Conservation (phyloP, 345 rosid genomes). For the Brassica napus region Da-Ae NC_063446.1:23469501-23470000, state of each 20-base stretch:
- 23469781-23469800: neutral
- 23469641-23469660: neutral
- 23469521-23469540: neutral
- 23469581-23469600: neutral
- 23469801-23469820: neutral
- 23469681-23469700: neutral
- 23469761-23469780: neutral
- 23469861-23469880: neutral
- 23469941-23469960: too few relatives aligned
- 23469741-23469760: conserved; percentile 2
- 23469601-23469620: conserved; percentile 1
- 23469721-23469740: neutral
- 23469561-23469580: neutral
- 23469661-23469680: neutral
- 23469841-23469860: neutral
- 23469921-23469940: neutral
- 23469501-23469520: neutral
- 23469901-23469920: neutral
- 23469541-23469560: neutral
- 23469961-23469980: too few relatives aligned
- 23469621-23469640: neutral
- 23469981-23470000: too few relatives aligned
- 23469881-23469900: neutral
- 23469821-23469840: neutral
- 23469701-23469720: neutral